Percentiles rank a stretch among this genome's conserved stretches.
Evolutionary conservation across 78 protist species (phyloP).

Genomic region (Dictyostelium discoideum): DNA sequence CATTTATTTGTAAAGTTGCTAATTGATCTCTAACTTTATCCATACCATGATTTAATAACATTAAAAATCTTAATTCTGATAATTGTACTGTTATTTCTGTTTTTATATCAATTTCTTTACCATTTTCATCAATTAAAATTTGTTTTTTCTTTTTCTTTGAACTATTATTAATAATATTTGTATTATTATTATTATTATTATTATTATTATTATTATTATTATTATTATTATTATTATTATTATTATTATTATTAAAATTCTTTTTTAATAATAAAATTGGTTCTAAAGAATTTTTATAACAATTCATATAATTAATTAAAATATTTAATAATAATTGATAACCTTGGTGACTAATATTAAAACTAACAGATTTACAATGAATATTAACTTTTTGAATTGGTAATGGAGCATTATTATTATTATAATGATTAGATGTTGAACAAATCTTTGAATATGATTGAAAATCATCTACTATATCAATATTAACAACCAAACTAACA

Average conservation of each 20-base stretch:
- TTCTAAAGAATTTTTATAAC: background rate
- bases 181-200: background rate
- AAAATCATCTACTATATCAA: conserved; percentile 37
- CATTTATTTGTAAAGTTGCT: conserved; percentile 18
- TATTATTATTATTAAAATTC: background rate
- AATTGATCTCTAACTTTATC: background rate
- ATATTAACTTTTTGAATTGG: conserved; percentile 46
- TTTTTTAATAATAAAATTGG: conserved; percentile 31
- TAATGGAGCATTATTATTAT: background rate
- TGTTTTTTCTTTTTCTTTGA: conserved; percentile 1
- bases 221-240: too few relatives aligned
- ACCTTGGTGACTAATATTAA: conserved; percentile 13
- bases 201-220: background rate
- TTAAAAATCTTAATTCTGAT: conserved; percentile 26
- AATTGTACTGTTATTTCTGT: conserved; percentile 1
- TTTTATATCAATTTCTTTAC: conserved; percentile 13
- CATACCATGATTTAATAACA: background rate
- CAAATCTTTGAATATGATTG: background rate
- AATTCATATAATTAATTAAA: background rate
- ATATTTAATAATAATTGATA: conserved; percentile 14
- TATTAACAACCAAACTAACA: background rate
- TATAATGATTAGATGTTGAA: background rate
- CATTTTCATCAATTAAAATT: conserved; percentile 7
- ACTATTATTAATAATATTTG: background rate
- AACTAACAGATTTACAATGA: conserved; percentile 20